Conservation (phyloP, 2,329 filamentous ascomycete species). For the Aspergillus fischeri region DNA sequence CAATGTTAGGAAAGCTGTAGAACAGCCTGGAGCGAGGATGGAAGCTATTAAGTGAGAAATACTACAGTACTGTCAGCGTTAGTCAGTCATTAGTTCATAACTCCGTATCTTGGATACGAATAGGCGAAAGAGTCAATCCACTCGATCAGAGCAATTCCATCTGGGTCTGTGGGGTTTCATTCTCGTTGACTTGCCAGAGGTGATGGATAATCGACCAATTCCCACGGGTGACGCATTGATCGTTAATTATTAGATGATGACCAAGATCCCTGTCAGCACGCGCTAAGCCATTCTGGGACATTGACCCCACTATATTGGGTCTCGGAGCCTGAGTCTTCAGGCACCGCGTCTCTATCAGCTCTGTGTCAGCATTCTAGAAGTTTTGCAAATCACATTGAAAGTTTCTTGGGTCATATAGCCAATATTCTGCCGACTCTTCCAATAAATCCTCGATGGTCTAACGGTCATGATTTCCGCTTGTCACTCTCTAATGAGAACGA, state of each 20-base stretch:
- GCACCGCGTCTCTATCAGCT: neutral
- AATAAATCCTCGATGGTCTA: neutral
- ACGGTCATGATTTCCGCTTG: conserved; percentile 3
- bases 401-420: neutral
- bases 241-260: conserved; percentile 7
- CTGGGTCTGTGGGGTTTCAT: neutral
- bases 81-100: conserved; percentile 22
- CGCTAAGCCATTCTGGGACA: conserved; percentile 2
- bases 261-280: conserved; percentile 28
- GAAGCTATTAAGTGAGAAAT: conserved; percentile 1
- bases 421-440: neutral
- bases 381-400: neutral
- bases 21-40: conserved; percentile 12
- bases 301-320: neutral
- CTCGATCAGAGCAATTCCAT: neutral
- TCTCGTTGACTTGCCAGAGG: neutral
- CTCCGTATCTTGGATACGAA: neutral
- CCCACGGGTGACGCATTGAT: neutral
- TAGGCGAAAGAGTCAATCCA: neutral
- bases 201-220: neutral
- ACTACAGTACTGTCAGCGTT: conserved; percentile 18
- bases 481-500: neutral
- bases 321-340: neutral
- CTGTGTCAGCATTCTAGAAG: neutral
- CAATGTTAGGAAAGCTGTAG: conserved; percentile 18